Percentiles rank a stretch among this genome's conserved stretches.
phyloP scores from a whole-genome alignment of 148 eudicot genomes.

The Silene conica region DNA sequence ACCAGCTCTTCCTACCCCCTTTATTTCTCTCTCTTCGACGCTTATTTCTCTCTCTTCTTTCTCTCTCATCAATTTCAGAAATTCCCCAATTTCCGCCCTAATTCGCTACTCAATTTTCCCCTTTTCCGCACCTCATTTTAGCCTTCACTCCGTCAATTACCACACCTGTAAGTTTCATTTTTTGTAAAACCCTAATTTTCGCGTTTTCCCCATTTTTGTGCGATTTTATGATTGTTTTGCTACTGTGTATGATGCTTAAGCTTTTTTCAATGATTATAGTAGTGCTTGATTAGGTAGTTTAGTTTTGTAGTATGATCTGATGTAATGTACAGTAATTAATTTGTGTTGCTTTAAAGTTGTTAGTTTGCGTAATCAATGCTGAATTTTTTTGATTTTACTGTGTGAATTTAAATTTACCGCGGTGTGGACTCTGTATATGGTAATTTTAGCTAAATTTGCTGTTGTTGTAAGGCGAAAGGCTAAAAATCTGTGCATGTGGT shows the following conservation, averaged over 20 bases:
- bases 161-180: slow-evolving; percentile 6
- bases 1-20: neutral
- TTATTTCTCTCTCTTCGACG: neutral
- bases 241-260: neutral
- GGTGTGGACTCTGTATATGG: neutral
- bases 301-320: slow-evolving; percentile 11
- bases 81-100: slow-evolving; percentile 1
- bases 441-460: neutral
- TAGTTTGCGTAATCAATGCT: slow-evolving; percentile 12
- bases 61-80: neutral
- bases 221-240: neutral
- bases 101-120: neutral
- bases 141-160: neutral
- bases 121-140: neutral
- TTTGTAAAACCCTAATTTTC: slow-evolving; percentile 22
- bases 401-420: slow-evolving; percentile 8
- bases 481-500: neutral
- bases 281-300: neutral
- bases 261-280: neutral
- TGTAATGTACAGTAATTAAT: neutral
- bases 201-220: neutral
- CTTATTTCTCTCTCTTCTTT: neutral
- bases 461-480: neutral
- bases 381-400: neutral
- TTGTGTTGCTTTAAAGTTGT: neutral